Conservation (phyloP, 2,329 filamentous ascomycete species). For the Aspergillus arachidicola region DNA sequence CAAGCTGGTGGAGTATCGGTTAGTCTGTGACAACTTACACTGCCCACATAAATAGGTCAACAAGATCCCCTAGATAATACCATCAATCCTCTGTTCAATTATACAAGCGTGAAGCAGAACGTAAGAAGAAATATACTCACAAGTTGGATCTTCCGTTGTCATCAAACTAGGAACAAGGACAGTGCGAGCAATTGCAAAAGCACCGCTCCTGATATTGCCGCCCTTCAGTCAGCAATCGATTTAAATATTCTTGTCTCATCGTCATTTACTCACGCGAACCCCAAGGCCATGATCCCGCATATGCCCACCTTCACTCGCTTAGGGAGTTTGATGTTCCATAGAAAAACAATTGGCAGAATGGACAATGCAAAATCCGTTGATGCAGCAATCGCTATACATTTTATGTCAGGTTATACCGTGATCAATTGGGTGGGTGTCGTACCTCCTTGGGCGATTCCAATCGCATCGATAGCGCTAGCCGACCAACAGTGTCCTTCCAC, state of each 20-base stretch:
- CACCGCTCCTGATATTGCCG: not conserved
- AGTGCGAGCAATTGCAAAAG: slow-evolving; percentile 6
- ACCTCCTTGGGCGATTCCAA: slow-evolving; percentile 8
- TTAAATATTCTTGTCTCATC: no score
- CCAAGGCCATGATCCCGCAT: slow-evolving; percentile 6
- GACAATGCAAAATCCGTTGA: slow-evolving; percentile 4
- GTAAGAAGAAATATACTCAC: not conserved
- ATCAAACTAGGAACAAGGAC: slow-evolving; percentile 1
- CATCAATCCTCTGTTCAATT: not conserved
- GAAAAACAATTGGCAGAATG: slow-evolving; percentile 4
- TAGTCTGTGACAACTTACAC: not conserved
- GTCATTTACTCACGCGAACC: slow-evolving; percentile 4
- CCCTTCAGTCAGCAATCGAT: not conserved
- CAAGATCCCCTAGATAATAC: slow-evolving; percentile 7
- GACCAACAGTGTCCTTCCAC: slow-evolving; percentile 6
- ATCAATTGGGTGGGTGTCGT: not conserved
- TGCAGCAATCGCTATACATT: not conserved
- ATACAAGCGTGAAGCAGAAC: not conserved
- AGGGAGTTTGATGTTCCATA: slow-evolving; percentile 8
- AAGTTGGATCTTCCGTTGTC: slow-evolving; percentile 6
- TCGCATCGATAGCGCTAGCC: not conserved
- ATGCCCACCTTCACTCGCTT: slow-evolving; percentile 9
- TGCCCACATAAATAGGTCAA: slow-evolving; percentile 9
- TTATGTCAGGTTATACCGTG: not conserved
- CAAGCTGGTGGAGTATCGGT: not conserved